These are phyloP conservation scores for Neodidymelliopsis sp. DNA, from an alignment of 2,329 filamentous ascomycete genomes.

Conservation along the genomic window DNA sequence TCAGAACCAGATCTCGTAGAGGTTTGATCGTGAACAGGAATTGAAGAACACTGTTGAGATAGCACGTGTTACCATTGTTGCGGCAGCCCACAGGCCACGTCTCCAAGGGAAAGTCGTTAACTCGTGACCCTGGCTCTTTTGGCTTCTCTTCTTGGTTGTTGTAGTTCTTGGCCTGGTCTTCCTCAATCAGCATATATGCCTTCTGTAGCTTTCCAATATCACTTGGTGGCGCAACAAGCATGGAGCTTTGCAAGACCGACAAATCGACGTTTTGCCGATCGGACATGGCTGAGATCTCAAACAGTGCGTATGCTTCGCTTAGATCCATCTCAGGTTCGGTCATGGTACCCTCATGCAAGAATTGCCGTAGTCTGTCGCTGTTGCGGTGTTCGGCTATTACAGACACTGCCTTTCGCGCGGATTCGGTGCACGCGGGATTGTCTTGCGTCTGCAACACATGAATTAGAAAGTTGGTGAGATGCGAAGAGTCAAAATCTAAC, in stretches of 20 bases:
- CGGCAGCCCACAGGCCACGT: constrained; percentile 82
- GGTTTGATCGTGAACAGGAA: constrained; percentile 91
- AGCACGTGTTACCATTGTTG: constrained; percentile 98
- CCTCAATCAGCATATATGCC: constrained; percentile 56
- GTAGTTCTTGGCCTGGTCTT: constrained; percentile 38
- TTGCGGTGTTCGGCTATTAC: constrained; percentile 67
- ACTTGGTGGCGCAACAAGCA: constrained; percentile 52
- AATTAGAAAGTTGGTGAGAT: constrained; percentile 3
- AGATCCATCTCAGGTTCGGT: constrained; percentile 61
- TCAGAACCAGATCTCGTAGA: constrained; percentile 79
- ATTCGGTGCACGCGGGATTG: constrained; percentile 57
- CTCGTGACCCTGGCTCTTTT: constrained; percentile 23
- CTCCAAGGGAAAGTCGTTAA: constrained; percentile 46
- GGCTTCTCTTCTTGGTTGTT: constrained; percentile 22
- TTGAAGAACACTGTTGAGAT: constrained; percentile 94
- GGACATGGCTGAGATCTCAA: constrained; percentile 57
- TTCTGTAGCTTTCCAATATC: constrained; percentile 55
- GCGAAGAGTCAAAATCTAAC: constrained; percentile 42
- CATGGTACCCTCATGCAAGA: constrained; percentile 60
- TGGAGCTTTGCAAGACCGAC: constrained; percentile 42
- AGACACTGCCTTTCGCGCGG: constrained; percentile 63
- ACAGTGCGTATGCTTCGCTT: constrained; percentile 47
- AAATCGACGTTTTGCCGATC: constrained; percentile 62
- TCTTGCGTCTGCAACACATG: constrained; percentile 56
- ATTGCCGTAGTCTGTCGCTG: constrained; percentile 62